Evolutionary conservation across 768 basidiomycete genomes (phyloP).

Genomic region (Auricularia cornea): DNA sequence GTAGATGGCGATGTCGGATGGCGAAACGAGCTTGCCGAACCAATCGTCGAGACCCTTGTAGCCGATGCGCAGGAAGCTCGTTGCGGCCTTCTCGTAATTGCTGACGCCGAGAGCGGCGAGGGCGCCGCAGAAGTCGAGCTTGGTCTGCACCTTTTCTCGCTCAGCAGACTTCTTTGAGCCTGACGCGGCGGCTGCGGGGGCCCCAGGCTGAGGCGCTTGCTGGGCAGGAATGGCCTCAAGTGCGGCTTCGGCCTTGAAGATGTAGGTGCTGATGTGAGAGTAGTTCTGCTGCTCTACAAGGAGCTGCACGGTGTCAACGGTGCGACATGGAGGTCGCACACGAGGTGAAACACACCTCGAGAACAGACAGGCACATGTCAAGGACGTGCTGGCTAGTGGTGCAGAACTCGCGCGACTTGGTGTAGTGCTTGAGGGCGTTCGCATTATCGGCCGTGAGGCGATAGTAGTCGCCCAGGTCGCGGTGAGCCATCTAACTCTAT

Average conservation of each 20-base stretch:
- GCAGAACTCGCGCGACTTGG: conserved; percentile 90
- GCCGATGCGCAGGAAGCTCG: conserved; percentile 60
- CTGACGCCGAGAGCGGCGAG: conserved; percentile 64
- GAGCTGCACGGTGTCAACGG: conserved; percentile 37
- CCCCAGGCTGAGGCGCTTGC: conserved; percentile 20
- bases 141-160: conserved; percentile 61
- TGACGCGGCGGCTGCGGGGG: conserved; percentile 14
- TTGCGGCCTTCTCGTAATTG: conserved; percentile 75
- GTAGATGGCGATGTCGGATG: conserved; percentile 81
- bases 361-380: conserved; percentile 80
- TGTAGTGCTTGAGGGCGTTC: conserved; percentile 69
- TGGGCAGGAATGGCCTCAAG: conserved; percentile 49
- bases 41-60: conserved; percentile 68
- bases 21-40: conserved; percentile 70
- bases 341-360: conserved; percentile 46
- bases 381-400: conserved; percentile 87
- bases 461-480: conserved; percentile 79
- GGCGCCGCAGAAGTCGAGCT: conserved; percentile 74
- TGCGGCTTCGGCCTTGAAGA: conserved; percentile 92
- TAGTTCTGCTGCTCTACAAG: conserved; percentile 83
- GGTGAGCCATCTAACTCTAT: conserved; percentile 71
- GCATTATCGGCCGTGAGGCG: conserved; percentile 64
- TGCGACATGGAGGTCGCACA: background rate
- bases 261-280: conserved; percentile 80
- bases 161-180: conserved; percentile 41